Percentiles rank a stretch among this genome's conserved stretches.
These are phyloP conservation scores for Gnomoniopsis sp. DNA, from an alignment of 2,329 filamentous ascomycete genomes.

Conservation along the genomic window DNA sequence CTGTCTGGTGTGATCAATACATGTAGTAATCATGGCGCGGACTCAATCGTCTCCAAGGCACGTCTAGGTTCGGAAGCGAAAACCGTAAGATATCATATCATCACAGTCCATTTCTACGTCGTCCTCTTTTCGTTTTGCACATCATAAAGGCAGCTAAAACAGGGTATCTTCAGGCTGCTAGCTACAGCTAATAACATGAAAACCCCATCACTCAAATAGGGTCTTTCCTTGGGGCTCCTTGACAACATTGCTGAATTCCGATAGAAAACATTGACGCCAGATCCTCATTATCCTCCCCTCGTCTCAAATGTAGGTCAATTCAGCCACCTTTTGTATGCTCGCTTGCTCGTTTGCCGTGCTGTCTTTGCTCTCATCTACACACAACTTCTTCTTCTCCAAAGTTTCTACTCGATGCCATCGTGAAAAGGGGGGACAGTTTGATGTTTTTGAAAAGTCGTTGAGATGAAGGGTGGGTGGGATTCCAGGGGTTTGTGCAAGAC, in stretches of 20 bases:
- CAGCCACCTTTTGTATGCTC: slow-evolving; percentile 10
- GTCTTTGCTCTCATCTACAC: slow-evolving; percentile 4
- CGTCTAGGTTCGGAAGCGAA: too few species aligned
- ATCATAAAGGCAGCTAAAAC: slow-evolving; percentile 3
- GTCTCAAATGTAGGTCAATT: neutral
- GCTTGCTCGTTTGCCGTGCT: neutral
- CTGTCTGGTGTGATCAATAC: too few species aligned
- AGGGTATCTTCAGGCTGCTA: slow-evolving; percentile 12
- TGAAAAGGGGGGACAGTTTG: neutral
- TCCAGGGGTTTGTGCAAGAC: neutral
- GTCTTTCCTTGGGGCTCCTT: neutral
- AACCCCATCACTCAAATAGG: neutral
- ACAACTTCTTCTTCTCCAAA: neutral
- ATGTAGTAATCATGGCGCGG: too few species aligned
- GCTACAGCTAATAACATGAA: neutral
- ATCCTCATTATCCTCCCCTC: neutral
- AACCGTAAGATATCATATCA: too few species aligned
- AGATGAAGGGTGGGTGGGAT: neutral
- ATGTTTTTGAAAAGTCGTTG: neutral
- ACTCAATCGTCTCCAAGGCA: too few species aligned
- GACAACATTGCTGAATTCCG: neutral
- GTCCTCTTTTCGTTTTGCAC: neutral
- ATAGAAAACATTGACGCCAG: slow-evolving; percentile 1
- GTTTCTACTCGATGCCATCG: neutral
- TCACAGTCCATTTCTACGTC: neutral